phyloP scores from a whole-genome alignment of 495 filamentous ascomycete species.

The Xylaria cubensis region DNA sequence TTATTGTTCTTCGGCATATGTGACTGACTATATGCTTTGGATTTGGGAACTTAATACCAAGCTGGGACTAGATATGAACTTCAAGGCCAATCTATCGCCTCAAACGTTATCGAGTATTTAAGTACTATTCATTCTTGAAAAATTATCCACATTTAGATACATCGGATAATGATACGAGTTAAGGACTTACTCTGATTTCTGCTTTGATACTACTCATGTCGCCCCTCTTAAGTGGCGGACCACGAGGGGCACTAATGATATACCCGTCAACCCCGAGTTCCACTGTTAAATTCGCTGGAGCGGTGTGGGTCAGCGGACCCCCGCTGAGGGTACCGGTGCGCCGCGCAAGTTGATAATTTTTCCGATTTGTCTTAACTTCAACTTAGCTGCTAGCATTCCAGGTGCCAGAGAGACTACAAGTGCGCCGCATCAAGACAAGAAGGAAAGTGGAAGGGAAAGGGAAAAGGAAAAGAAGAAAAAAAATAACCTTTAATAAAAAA shows the following conservation, averaged over 20 bases:
- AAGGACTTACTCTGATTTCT: background rate
- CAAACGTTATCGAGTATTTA: too few species aligned
- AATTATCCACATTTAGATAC: background rate
- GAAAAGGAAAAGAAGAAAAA: too few species aligned
- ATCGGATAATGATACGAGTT: background rate
- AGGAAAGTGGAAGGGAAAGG: background rate
- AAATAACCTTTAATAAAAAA: too few species aligned
- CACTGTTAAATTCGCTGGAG: background rate
- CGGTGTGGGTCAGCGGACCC: background rate
- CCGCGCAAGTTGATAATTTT: constrained; percentile 7
- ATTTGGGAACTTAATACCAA: background rate
- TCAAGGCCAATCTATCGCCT: background rate
- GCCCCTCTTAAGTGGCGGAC: background rate
- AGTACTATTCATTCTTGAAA: too few species aligned
- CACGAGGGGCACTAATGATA: background rate
- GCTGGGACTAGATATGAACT: background rate
- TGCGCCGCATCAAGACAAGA: background rate
- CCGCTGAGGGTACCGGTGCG: constrained; percentile 1
- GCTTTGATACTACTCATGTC: background rate
- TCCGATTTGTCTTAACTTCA: background rate
- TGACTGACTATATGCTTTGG: background rate
- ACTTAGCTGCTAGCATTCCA: background rate
- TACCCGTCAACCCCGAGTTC: background rate
- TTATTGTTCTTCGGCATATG: background rate
- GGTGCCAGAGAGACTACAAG: background rate